Percentiles rank a stretch among this genome's conserved stretches.
Conservation (phyloP, 2,329 filamentous ascomycete genomes). For the Metarhizium sp. region DNA sequence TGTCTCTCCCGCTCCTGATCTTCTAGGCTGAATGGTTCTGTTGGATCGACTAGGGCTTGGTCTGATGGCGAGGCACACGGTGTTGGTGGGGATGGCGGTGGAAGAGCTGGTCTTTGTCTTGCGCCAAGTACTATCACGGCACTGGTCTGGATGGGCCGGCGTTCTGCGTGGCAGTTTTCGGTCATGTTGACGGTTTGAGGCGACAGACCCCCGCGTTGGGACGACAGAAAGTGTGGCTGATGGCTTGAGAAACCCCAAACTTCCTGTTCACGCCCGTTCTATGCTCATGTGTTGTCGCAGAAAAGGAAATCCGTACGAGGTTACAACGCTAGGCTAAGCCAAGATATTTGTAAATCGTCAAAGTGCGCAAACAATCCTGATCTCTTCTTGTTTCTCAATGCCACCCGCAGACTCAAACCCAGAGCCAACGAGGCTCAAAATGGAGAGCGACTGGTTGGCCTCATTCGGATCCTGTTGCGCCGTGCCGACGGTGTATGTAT, state of each 20-base stretch:
- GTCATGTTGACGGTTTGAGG: slow-evolving; percentile 6
- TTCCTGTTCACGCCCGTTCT: background rate
- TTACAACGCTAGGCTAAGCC: background rate
- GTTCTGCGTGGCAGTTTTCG: slow-evolving; percentile 16
- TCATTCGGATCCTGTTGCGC: background rate
- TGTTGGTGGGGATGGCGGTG: slow-evolving; percentile 42
- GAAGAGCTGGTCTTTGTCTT: slow-evolving; percentile 27
- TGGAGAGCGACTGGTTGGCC: background rate
- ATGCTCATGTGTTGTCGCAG: background rate
- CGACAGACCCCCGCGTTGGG: background rate
- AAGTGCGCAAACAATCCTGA: background rate
- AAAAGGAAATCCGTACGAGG: background rate
- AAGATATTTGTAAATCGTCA: background rate
- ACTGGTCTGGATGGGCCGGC: slow-evolving; percentile 40
- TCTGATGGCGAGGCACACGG: slow-evolving; percentile 30
- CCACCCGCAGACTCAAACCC: background rate
- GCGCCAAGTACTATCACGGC: slow-evolving; percentile 37
- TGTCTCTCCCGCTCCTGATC: slow-evolving; percentile 6
- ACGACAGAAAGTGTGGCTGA: background rate
- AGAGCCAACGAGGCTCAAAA: background rate
- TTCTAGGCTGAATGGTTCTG: slow-evolving; percentile 30
- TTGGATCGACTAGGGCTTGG: slow-evolving; percentile 22
- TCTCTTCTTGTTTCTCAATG: background rate
- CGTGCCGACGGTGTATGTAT: background rate
- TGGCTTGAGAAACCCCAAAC: background rate